Evolutionary conservation across 2,329 filamentous ascomycete species (phyloP), one percentile per base, ranked within the genome.

Genomic region (Aspergillus sojae): DNA sequence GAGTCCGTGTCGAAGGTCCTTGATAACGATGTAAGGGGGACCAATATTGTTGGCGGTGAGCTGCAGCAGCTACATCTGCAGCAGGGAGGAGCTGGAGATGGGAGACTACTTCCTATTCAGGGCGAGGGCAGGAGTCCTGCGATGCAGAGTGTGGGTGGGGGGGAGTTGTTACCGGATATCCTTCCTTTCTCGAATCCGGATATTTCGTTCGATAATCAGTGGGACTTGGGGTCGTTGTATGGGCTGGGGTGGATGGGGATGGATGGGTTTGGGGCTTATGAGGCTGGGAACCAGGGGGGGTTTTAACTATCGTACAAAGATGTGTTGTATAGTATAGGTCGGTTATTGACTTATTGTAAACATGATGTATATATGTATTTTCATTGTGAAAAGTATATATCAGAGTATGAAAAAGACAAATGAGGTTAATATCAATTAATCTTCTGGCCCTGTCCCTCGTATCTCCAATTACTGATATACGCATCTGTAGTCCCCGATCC

Each of bases 1-100:
- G 64, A 62, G 23, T 59, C 68, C 6, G 67, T 69, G 7, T 62
- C 65, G 19, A 70, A 68, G 43, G 58, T 65, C 19, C 57, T 65
- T 10, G 34, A 45, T 36, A 48, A 11, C 30, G 60, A 62, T 4
- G 10, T 21, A 26, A 23, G 32, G 21, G 23, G 21, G 7, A n/a
- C 12, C 30, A 54, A 32, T 19, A 46, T 26, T 50, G 26, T 28
- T 10, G 46, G 23, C 16, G 46, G 14, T 50, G 46, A 62, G 39
- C 23, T 43, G 7, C 58, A 61, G 6, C 39, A 41, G 7, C 16
- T 41, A 41, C 39, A 62, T n/a, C 23, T 5, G n/a, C 43, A 21
- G 43, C 43, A 14, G n/a, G 43, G 11, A 14, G 43, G 21, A 12
- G n/a, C 23, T 46, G 43, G 43, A 5, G n/a, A 46, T 46, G 43